These are phyloP conservation scores for Exophiala bonariae DNA, from an alignment of 2,329 filamentous ascomycete species.

Conservation along the genomic window DNA sequence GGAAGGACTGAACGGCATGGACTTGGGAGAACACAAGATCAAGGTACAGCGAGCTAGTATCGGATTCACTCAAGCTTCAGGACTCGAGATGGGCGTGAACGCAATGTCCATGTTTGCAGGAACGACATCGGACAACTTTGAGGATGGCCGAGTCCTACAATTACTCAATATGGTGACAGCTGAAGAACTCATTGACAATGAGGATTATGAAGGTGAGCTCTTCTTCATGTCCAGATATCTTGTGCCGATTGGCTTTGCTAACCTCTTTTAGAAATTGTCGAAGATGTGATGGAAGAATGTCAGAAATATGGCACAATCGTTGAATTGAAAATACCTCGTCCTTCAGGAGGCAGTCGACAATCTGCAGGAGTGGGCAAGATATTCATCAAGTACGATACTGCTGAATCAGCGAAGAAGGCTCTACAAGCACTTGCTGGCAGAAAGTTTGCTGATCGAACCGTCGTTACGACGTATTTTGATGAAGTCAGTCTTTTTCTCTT, in stretches of 20 bases:
- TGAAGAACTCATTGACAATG: conserved; percentile 88
- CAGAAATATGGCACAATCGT: conserved; percentile 81
- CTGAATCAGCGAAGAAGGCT: conserved; percentile 78
- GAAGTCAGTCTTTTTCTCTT: conserved; percentile 57
- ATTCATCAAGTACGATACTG: conserved; percentile 85
- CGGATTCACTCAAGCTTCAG: conserved; percentile 87
- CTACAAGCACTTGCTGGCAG: conserved; percentile 86
- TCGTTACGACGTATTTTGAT: conserved; percentile 93
- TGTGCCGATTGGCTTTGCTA: conserved; percentile 1
- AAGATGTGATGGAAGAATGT: conserved; percentile 92
- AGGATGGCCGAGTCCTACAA: conserved; percentile 82
- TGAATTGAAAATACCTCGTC: conserved; percentile 90
- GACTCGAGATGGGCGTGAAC: conserved; percentile 92
- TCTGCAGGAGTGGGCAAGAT: conserved; percentile 95
- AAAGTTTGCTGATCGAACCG: conserved; percentile 94
- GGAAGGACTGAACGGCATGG: conserved; percentile 89
- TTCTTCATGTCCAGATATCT: no score
- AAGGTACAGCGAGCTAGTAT: conserved; percentile 88
- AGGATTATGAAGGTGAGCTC: conserved; percentile 85
- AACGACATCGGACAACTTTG: conserved; percentile 75
- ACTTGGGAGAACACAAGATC: conserved; percentile 81
- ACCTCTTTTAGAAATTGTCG: conserved; percentile 75
- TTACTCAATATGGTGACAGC: conserved; percentile 98
- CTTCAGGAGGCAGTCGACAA: conserved; percentile 77
- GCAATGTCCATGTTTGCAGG: conserved; percentile 98